These are phyloP conservation scores for Penicillium paxilli DNA, from an alignment of 495 filamentous ascomycete species.

Conservation along the genomic window DNA sequence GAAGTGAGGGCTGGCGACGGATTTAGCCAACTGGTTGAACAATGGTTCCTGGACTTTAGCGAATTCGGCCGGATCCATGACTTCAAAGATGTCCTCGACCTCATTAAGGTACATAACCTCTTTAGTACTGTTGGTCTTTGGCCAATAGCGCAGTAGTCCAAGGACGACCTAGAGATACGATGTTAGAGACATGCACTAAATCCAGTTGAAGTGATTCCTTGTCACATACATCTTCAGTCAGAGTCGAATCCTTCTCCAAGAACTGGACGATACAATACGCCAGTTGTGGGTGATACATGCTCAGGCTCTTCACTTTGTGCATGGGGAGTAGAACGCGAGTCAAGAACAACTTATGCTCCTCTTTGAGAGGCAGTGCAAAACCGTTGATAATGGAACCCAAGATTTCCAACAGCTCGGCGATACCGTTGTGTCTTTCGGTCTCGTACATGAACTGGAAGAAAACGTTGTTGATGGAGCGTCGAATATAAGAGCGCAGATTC, in stretches of 20 bases:
- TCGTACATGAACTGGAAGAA: constrained; percentile 99
- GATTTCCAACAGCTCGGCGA: constrained; percentile 95
- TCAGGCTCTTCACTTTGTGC: constrained; percentile 97
- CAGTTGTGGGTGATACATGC: constrained; percentile 99
- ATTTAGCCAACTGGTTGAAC: constrained; percentile 96
- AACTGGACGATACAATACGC: constrained; percentile 99
- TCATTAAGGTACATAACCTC: constrained; percentile 99
- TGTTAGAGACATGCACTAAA: constrained; percentile 1
- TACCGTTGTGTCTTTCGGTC: constrained; percentile 97
- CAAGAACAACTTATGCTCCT: constrained; percentile 98
- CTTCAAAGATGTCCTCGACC: constrained; percentile 99
- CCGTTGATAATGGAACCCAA: constrained; percentile 99
- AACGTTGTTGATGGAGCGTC: constrained; percentile 98
- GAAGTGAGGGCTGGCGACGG: constrained; percentile 97
- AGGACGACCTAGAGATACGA: constrained; percentile 73
- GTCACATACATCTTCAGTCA: constrained; percentile 84
- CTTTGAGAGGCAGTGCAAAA: constrained; percentile 94
- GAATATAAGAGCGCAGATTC: constrained; percentile 94
- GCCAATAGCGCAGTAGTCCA: constrained; percentile 94
- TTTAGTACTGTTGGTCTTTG: constrained; percentile 98
- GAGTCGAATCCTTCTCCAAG: constrained; percentile 92
- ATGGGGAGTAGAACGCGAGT: constrained; percentile 89
- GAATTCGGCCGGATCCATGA: constrained; percentile 99
- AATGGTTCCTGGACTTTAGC: constrained; percentile 97
- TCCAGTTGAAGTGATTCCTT: neutral